Evolutionary conservation across 1,284 basidiomycete genomes (phyloP), one percentile per base, ranked within the genome.

Genomic region (Microbotryum silenes-acaulis): DNA sequence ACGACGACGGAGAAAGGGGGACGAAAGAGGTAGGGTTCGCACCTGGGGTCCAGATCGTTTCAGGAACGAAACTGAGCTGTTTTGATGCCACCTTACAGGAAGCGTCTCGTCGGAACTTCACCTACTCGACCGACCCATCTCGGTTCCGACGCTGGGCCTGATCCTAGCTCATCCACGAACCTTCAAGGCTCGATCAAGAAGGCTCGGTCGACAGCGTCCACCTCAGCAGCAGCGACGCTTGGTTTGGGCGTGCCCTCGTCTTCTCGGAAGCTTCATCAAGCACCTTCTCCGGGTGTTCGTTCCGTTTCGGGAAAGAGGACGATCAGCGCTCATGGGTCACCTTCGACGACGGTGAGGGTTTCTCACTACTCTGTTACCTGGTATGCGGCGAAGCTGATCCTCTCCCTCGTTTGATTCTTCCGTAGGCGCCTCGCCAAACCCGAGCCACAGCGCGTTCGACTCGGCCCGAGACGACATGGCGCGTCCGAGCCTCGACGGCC

Each of bases 301-400:
- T 42, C 37, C 12, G 37, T 42, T 6, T 42, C 37, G 37, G 37
- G 37, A 6, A 42, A 42, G 16, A 42, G 37, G 12, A 16, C 37
- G 16, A 42, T 42, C 16, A 42, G 37, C 14, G 14, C 37, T 42
- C 37, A 42, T 2, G 37, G 37, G 3, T 42, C 37, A 18, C 37
- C 37, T 42, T 60, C 44, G 64, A 62, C 27, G 44, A 53, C 42
- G 57, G 62, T 27, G 29, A 53, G 23, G 27, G 5, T 27, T 27
- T 27, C 27, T 27, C 27, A 27, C 27, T 27, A 27, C 6, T 6
- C 5, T 4, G 27, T 27, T 5, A 4, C 27, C 5, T 27, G 27
- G 5, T 27, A 27, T 6, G 60, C 51, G 9, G 37, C 52, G n/a
- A 65, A 62, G 21, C 16, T 37, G n/a, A 18, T 45, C 29, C 0